phyloP scores from a whole-genome alignment of 371 early-diverging fungal species.

The Spraguea lophii region DNA sequence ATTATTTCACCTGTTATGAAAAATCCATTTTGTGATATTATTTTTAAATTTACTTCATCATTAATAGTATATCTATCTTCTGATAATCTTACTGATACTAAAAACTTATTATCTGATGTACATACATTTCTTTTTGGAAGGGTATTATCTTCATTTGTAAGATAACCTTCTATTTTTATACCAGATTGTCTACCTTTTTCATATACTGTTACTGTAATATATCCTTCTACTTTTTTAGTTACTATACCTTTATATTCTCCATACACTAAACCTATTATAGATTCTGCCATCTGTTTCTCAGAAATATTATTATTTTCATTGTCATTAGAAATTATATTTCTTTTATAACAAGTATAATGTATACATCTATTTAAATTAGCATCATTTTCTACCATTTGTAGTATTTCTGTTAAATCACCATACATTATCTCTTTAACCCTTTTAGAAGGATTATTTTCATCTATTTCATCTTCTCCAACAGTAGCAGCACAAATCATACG shows the following conservation, averaged over 20 bases:
- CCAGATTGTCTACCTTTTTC: constrained; percentile 1
- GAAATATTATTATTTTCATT: constrained; percentile 21
- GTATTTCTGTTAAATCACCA: not conserved
- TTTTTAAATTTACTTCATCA: constrained; percentile 20
- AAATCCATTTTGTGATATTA: constrained; percentile 3
- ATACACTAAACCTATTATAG: not conserved
- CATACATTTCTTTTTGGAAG: not conserved
- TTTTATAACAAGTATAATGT: not conserved
- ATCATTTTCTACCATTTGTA: not conserved
- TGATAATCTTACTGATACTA: not conserved
- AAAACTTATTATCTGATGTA: not conserved
- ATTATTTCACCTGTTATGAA: constrained; percentile 12
- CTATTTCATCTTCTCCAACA: not conserved
- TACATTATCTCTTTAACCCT: not conserved
- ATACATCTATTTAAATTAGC: not conserved
- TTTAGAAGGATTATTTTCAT: not conserved
- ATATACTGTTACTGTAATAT: constrained; percentile 3
- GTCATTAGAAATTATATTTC: constrained; percentile 11
- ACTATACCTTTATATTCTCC: constrained; percentile 16
- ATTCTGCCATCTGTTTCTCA: constrained; percentile 9
- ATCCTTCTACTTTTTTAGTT: constrained; percentile 8
- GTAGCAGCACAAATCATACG: not conserved
- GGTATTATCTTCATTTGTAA: not conserved
- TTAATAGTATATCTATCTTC: constrained; percentile 10
- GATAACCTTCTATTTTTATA: not conserved